Conservation (phyloP, 371 early-diverging fungal genomes). For the Mucor irregularis region DNA sequence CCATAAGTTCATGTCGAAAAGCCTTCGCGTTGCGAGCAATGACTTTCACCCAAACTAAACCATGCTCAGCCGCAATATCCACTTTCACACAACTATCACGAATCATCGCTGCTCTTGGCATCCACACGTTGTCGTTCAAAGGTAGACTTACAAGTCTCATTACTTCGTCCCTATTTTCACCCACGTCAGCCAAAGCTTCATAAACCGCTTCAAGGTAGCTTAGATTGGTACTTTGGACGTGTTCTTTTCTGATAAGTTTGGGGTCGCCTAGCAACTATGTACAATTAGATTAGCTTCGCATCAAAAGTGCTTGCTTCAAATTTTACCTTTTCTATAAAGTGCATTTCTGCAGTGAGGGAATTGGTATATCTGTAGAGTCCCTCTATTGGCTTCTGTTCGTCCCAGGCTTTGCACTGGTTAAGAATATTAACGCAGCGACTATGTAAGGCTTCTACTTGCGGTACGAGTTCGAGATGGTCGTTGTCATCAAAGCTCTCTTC, state of each 20-base stretch:
- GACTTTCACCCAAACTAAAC: constrained; percentile 57
- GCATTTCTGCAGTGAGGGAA: constrained; percentile 20
- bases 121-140: constrained; percentile 22
- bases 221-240: constrained; percentile 45
- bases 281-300: not conserved
- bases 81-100: constrained; percentile 38
- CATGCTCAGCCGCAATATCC: constrained; percentile 52
- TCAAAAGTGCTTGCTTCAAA: not conserved
- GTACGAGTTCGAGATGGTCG: constrained; percentile 4
- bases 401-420: constrained; percentile 16
- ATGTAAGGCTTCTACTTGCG: constrained; percentile 4
- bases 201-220: constrained; percentile 47
- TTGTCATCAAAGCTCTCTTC: not conserved
- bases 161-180: constrained; percentile 21
- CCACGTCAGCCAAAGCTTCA: constrained; percentile 31
- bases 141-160: constrained; percentile 34
- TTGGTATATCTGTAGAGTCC: constrained; percentile 23
- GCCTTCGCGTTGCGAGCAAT: constrained; percentile 54
- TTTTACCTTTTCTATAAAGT: constrained; percentile 24
- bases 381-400: constrained; percentile 17
- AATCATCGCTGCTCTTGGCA: constrained; percentile 32
- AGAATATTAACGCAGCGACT: constrained; percentile 9
- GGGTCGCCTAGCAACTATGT: constrained; percentile 36
- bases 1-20: constrained; percentile 50
- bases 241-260: constrained; percentile 33